Evolutionary conservation across 2,329 filamentous ascomycete species (phyloP).

Genomic region (Trichoderma lentiforme): DNA sequence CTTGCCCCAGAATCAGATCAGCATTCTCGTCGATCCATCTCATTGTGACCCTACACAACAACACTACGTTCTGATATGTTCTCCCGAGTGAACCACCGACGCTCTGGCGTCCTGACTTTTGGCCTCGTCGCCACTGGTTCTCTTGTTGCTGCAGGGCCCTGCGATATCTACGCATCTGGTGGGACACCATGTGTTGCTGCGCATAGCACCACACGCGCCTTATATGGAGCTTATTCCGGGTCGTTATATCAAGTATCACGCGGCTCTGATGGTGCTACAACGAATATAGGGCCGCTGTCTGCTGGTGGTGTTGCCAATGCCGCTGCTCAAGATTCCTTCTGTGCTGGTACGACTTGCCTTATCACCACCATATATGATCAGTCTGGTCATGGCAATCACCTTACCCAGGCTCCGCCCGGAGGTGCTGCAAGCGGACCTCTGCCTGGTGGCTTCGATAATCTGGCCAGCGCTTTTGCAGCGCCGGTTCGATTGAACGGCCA

Average conservation of each 20-base stretch:
- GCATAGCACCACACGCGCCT: constrained; percentile 8
- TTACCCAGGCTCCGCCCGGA: background rate
- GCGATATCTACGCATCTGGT: constrained; percentile 3
- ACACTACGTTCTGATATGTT: background rate
- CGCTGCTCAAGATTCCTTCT: constrained; percentile 11
- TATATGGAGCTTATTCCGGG: background rate
- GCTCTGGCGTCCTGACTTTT: background rate
- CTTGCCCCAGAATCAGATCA: background rate
- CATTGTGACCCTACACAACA: background rate
- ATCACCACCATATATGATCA: constrained; percentile 11
- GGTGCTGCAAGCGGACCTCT: background rate
- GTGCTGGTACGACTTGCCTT: constrained; percentile 3
- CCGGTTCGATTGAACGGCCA: constrained; percentile 2
- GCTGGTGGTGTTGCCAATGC: constrained; percentile 8
- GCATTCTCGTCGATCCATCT: background rate
- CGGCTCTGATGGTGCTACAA: constrained; percentile 4
- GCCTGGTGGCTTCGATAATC: background rate
- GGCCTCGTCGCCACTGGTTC: background rate
- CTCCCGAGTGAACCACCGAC: background rate
- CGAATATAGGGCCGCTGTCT: background rate
- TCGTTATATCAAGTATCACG: constrained; percentile 1
- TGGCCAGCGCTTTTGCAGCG: background rate
- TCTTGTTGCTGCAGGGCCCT: background rate
- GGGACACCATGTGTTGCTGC: constrained; percentile 9
- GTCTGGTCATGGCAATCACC: constrained; percentile 1